Evolutionary conservation across 345 rosid species (phyloP).

Genomic region (Linum usitatissimum): DNA sequence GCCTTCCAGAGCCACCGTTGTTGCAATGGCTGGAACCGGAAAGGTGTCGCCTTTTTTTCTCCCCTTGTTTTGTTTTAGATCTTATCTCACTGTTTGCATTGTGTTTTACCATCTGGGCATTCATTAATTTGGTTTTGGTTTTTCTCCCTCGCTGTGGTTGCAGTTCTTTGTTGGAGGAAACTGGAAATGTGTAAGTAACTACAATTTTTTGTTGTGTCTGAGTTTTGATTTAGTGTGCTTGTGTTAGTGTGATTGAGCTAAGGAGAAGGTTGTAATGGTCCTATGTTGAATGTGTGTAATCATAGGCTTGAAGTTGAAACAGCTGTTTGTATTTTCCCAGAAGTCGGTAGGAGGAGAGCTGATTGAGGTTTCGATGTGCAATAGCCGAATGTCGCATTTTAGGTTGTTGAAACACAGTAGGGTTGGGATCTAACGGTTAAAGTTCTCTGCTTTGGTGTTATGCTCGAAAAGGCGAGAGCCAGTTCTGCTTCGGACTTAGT

Average conservation of each 20-base stretch:
- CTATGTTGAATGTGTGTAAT: too few species aligned
- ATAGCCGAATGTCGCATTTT: background rate
- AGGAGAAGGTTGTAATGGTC: too few species aligned
- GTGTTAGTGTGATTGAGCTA: background rate
- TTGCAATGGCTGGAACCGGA: conserved; percentile 90
- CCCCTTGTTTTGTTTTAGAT: background rate
- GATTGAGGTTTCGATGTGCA: background rate
- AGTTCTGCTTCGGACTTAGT: too few species aligned
- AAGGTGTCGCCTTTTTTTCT: conserved; percentile 31
- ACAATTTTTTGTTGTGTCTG: background rate
- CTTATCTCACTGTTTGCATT: background rate
- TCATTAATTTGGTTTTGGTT: background rate
- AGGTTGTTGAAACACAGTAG: background rate
- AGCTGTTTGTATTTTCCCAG: background rate
- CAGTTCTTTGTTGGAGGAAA: conserved; percentile 99
- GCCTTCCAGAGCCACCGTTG: conserved; percentile 37
- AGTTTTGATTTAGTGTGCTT: background rate
- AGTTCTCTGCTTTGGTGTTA: too few species aligned
- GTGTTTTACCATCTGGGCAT: background rate
- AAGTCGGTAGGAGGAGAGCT: background rate
- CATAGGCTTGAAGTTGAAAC: too few species aligned
- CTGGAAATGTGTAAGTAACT: conserved; percentile 92
- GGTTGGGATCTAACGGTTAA: too few species aligned
- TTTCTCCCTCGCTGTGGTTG: conserved; percentile 20
- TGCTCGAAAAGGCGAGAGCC: too few species aligned